Conservation (phyloP, 257 asterid species). For the Cruciata laevipes region DNA sequence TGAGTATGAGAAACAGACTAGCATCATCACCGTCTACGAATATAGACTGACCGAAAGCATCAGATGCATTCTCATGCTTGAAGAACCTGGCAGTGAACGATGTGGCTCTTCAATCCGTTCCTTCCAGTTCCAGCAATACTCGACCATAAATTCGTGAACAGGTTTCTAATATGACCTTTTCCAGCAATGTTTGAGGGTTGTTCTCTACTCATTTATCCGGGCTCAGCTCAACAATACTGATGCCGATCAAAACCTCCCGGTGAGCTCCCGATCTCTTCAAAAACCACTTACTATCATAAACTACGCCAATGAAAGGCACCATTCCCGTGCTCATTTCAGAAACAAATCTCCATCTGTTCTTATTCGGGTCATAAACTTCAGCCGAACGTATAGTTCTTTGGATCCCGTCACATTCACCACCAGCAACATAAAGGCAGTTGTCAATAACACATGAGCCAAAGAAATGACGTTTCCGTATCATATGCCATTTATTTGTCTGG, state of each 20-base stretch:
- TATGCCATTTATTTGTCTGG: constrained; percentile 45
- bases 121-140: constrained; percentile 47
- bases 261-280: constrained; percentile 41
- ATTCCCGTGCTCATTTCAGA: constrained; percentile 46
- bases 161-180: constrained; percentile 35
- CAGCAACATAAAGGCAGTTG: constrained; percentile 47
- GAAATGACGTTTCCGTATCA: constrained; percentile 43
- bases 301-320: constrained; percentile 48
- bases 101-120: constrained; percentile 40
- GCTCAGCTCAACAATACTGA: constrained; percentile 37
- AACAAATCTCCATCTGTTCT: constrained; percentile 39
- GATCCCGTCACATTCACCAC: constrained; percentile 50
- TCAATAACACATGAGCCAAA: constrained; percentile 42
- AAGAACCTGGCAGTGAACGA: constrained; percentile 47
- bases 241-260: constrained; percentile 40
- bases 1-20: constrained; percentile 3
- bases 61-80: too few species aligned
- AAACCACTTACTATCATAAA: constrained; percentile 42
- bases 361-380: constrained; percentile 43
- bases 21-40: constrained; percentile 8
- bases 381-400: constrained; percentile 43
- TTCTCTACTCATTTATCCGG: constrained; percentile 36
- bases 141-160: constrained; percentile 42
- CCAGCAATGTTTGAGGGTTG: constrained; percentile 42
- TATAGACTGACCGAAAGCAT: too few species aligned